Base-by-base conservation (phyloP, 176 grass and related monocot species). In the Aegilops sharonensis region DNA sequence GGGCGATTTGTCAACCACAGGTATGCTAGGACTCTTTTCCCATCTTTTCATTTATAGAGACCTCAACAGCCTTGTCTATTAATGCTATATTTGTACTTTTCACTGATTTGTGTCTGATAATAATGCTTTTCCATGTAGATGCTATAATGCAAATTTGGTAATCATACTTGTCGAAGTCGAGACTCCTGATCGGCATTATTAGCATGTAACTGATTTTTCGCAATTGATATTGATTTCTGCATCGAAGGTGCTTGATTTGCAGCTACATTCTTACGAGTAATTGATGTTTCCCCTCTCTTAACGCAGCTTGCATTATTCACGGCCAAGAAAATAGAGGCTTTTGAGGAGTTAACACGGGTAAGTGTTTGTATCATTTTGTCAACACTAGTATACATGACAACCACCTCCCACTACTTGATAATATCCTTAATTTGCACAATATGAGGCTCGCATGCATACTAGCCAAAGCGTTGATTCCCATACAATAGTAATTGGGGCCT, bases 301-400 rank as follows among this genome's bases (percentile, higher is more conserved):
- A 48, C 52, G 12, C 82, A 97, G 95, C 30, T 94, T 84, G 95
- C 92, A 18, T 88, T 97, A 43, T 97, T 97, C 27, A 94, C 90
- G 47, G 81, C 81, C 12, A 94, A 84, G 78, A 97, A 97, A 78
- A 79, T 94, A 9, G 95, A 97, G 87, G 84, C 95, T 77, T 90
- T 87, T 78, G 93, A 95, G 86, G 95, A 98, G 68, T 60, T 98
- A 57, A 95, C 95, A 68, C 91, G 88, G 93, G 95, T 92, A 93
- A 89, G 80, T 71, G 43, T 68, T 75, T n/a, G 54, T 52, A 27
- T 85, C 68, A 12, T 64, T 85, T 79, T 77, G 17, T 52, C 7
- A 9, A 42, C 40, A 42, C 42, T 45, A 47, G 43, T 47, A 47
- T 47, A 47, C 11, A 47, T 47, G 43, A 13, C 43, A 47, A 47